Evolutionary conservation across 2,329 filamentous ascomycete species (phyloP).

Genomic region (Colletotrichum gloeosporioides): DNA sequence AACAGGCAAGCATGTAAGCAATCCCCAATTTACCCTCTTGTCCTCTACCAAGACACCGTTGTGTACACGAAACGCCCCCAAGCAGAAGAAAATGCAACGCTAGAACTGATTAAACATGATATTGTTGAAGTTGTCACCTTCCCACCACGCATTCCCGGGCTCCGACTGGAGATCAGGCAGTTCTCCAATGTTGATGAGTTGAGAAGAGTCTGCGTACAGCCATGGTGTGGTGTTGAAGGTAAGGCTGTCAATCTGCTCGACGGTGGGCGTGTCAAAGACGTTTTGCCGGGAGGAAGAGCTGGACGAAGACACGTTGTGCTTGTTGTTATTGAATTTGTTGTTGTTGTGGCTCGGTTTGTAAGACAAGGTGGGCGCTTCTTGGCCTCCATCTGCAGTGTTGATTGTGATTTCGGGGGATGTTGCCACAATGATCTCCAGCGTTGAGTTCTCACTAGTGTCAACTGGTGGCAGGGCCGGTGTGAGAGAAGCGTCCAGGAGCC

Average conservation of each 20-base stretch:
- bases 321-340: neutral
- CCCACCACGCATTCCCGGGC: conserved; percentile 43
- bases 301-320: neutral
- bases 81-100: neutral
- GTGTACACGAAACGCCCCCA: neutral
- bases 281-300: neutral
- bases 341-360: conserved; percentile 31
- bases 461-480: conserved; percentile 33
- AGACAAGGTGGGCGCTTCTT: conserved; percentile 49
- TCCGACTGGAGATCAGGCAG: conserved; percentile 37
- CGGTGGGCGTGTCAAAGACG: conserved; percentile 32
- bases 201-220: conserved; percentile 47
- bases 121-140: conserved; percentile 42
- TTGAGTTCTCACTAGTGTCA: conserved; percentile 39
- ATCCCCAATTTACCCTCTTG: conserved; percentile 12
- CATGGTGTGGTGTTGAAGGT: conserved; percentile 48
- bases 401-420: conserved; percentile 56
- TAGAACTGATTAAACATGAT: conserved; percentile 44
- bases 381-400: conserved; percentile 56
- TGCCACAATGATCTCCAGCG: conserved; percentile 55
- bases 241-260: conserved; percentile 39
- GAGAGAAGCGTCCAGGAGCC: conserved; percentile 48
- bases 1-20: neutral
- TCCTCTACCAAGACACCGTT: neutral
- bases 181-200: conserved; percentile 42